Evolutionary conservation across 2,329 filamentous ascomycete genomes (phyloP).

Genomic region (Aspergillus sp.): DNA sequence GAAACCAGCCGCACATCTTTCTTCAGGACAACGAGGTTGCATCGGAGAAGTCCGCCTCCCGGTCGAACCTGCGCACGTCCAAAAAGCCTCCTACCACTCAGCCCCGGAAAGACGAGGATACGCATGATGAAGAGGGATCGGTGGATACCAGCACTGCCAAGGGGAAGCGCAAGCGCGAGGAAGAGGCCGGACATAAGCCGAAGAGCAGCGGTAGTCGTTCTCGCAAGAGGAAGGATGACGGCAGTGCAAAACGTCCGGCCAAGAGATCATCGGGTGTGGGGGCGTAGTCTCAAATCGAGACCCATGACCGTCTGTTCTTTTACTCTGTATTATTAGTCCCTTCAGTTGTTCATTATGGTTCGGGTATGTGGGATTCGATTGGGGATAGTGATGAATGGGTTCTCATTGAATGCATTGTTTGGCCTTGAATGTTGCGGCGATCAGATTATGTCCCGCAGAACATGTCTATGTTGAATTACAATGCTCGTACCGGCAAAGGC

Average conservation of each 20-base stretch:
- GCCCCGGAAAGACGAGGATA: constrained; percentile 40
- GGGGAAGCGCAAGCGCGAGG: constrained; percentile 48
- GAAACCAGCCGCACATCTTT: constrained; percentile 81
- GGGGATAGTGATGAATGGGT: too few species aligned
- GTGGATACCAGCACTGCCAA: constrained; percentile 38
- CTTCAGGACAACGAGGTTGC: constrained; percentile 67
- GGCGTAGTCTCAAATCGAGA: constrained; percentile 10
- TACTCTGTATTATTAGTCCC: constrained; percentile 13
- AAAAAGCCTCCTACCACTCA: constrained; percentile 39
- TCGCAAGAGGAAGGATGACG: constrained; percentile 43
- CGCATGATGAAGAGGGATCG: constrained; percentile 45
- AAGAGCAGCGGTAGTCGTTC: constrained; percentile 45
- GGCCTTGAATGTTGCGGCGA: too few species aligned
- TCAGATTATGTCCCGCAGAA: too few species aligned
- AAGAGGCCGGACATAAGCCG: constrained; percentile 47
- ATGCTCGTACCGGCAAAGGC: too few species aligned
- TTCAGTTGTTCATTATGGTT: not conserved
- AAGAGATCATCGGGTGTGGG: constrained; percentile 32
- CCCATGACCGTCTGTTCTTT: not conserved
- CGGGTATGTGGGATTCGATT: too few species aligned
- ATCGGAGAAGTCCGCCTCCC: constrained; percentile 42
- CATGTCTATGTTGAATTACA: too few species aligned
- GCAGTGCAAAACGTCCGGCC: constrained; percentile 28
- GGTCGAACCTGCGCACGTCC: constrained; percentile 41
- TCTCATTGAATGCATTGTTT: too few species aligned